Evolutionary conservation across 2,329 filamentous ascomycete species (phyloP), one percentile per base, ranked within the genome.

Genomic region (Huntiella bhutanensis): DNA sequence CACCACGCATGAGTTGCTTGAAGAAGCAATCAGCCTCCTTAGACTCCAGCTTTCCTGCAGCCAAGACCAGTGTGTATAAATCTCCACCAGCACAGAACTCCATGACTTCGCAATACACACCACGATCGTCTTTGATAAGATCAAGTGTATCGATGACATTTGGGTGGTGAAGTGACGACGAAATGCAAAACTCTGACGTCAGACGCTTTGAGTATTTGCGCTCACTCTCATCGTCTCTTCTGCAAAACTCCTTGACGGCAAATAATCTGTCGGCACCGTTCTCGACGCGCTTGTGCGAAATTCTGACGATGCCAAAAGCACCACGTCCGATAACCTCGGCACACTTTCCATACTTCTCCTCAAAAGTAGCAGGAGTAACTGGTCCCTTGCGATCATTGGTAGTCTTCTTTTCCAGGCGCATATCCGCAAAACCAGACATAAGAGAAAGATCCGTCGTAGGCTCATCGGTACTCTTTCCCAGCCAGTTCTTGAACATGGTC

Each of bases 91-190:
- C 87, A 60, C 91, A 98, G 59, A 91, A 98, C 63, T 98, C 91
- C 91, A 98, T 98, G 45, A 98, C 91, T 61, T 98, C 91, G 62
- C 91, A 98, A 62, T 91, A 96, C 59, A 94, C 86, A 50, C 91
- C 91, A 64, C 96, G 96, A 55, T 88, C 77, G 57, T 98, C 91
- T 62, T 95, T 84, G 36, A 98, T 73, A 8, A 98, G 72, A 59
- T 98, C 91, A 45, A 98, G 74, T 1, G 91, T 98, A 62, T 95
- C 91, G 55, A 98, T 98, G 56, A 98, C 85, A 58, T 98, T 98
- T 11, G 91, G 88, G 59, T 98, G 91, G 52, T 87, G 83, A 51
- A 98, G 75, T 7, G 87, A 94, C 0, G 88, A 96, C 1, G 91
- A 96, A 55, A 98, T 96, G 64, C 91, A 96, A 61, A 98, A 98